phyloP scores from a whole-genome alignment of 108 stramenopile species.

The Pseudonitzschia multiseries region DNA sequence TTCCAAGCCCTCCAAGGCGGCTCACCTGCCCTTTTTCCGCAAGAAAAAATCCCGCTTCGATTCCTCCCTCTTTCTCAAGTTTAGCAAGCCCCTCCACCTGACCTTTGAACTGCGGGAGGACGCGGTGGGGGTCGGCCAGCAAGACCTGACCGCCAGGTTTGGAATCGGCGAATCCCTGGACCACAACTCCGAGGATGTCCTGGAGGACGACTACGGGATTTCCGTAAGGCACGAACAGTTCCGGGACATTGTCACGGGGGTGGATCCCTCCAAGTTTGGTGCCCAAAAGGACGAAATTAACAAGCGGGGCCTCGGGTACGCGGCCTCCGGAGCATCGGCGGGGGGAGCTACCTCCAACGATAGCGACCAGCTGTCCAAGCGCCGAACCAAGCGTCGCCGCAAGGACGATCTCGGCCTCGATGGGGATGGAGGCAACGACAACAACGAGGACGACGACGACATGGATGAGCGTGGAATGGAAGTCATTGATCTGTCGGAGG shows the following conservation, averaged over 20 bases:
- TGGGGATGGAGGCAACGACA: slow-evolving; percentile 31
- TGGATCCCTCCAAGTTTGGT: slow-evolving; percentile 79
- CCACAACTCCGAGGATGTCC: slow-evolving; percentile 44
- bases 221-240: slow-evolving; percentile 81
- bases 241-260: slow-evolving; percentile 87
- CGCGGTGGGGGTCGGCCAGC: slow-evolving; percentile 82
- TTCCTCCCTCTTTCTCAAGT: slow-evolving; percentile 84
- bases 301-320: slow-evolving; percentile 77
- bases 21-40: slow-evolving; percentile 21
- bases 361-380: background rate
- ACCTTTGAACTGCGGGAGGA: slow-evolving; percentile 85
- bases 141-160: slow-evolving; percentile 72
- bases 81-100: slow-evolving; percentile 87
- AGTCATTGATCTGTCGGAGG: slow-evolving; percentile 80
- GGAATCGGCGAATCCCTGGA: slow-evolving; percentile 78
- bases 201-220: slow-evolving; percentile 93
- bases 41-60: slow-evolving; percentile 88
- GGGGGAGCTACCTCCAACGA: background rate
- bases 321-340: slow-evolving; percentile 39
- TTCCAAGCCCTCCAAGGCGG: slow-evolving; percentile 7
- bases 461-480: slow-evolving; percentile 72
- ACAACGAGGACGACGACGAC: slow-evolving; percentile 47
- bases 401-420: background rate
- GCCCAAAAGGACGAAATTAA: slow-evolving; percentile 73
- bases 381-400: background rate